Conservation (phyloP, 169 alveolate genomes). For the Cryptosporidium meleagridis region DNA sequence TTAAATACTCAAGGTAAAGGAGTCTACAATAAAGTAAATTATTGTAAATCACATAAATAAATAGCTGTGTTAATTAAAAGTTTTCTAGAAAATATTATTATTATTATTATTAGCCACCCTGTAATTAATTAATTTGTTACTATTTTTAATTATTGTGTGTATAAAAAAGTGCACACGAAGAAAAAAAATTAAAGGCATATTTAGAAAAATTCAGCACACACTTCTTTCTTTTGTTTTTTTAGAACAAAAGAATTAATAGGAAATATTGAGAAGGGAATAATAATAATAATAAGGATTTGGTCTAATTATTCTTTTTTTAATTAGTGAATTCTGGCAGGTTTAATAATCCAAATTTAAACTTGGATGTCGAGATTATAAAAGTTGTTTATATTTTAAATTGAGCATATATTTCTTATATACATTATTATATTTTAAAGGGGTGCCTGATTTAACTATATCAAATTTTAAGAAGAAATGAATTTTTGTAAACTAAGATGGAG, state of each 20-base stretch:
- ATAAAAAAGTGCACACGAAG: neutral
- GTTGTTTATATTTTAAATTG: neutral
- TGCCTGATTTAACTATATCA: neutral
- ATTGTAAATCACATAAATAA: no score
- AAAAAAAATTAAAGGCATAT: neutral
- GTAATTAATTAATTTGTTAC: no score
- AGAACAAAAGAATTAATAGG: no score
- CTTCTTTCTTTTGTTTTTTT: neutral
- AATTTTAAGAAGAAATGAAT: neutral
- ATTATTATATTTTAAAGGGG: neutral
- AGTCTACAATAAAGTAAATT: neutral
- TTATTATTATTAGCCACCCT: neutral
- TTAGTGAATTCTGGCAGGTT: neutral
- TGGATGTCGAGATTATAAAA: neutral
- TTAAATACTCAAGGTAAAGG: neutral
- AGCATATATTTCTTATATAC: neutral
- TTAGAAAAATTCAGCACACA: neutral
- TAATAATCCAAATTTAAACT: neutral
- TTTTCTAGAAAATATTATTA: no score
- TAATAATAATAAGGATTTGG: no score
- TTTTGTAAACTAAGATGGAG: neutral
- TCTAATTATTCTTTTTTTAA: neutral
- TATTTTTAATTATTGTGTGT: neutral
- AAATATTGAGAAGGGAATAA: no score
- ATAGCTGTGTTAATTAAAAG: neutral